These are phyloP conservation scores for Penicillium herquei DNA, from an alignment of 495 filamentous ascomycete genomes.

Conservation along the genomic window DNA sequence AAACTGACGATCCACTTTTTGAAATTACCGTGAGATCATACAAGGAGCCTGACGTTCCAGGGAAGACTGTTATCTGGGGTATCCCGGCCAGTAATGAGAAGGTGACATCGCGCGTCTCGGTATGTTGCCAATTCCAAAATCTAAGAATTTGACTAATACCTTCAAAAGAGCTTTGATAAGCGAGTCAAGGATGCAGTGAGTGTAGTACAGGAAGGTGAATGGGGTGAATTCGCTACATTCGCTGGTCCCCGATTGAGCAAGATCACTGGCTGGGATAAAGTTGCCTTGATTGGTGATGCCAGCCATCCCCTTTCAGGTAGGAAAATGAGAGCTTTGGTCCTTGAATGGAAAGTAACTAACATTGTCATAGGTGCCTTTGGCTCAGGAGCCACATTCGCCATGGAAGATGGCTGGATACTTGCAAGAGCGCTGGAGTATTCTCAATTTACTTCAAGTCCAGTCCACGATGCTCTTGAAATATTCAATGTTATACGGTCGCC, in stretches of 20 bases:
- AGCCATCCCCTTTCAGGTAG: slow-evolving; percentile 46
- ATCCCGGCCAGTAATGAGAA: slow-evolving; percentile 42
- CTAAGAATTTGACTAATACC: slow-evolving; percentile 1
- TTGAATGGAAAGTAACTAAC: neutral
- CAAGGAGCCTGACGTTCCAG: slow-evolving; percentile 18
- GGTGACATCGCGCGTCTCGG: slow-evolving; percentile 31
- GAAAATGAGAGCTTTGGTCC: neutral
- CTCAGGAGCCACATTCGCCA: slow-evolving; percentile 49
- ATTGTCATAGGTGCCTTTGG: slow-evolving; percentile 34
- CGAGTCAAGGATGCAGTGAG: slow-evolving; percentile 33
- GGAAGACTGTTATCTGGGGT: slow-evolving; percentile 45
- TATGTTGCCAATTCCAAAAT: slow-evolving; percentile 3
- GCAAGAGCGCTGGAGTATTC: slow-evolving; percentile 38
- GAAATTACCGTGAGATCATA: slow-evolving; percentile 27
- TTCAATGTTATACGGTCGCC: slow-evolving; percentile 44
- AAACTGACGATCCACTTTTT: slow-evolving; percentile 13
- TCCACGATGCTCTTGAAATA: slow-evolving; percentile 34
- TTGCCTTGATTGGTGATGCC: slow-evolving; percentile 49
- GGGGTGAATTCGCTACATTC: slow-evolving; percentile 46
- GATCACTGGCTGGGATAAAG: slow-evolving; percentile 42
- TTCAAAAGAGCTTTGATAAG: slow-evolving; percentile 30
- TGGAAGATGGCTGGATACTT: slow-evolving; percentile 51
- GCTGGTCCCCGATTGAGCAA: slow-evolving; percentile 35
- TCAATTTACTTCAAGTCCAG: slow-evolving; percentile 11
- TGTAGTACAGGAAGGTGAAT: slow-evolving; percentile 33